These are phyloP conservation scores for Trichoderma virens DNA, from an alignment of 495 filamentous ascomycete genomes.

Conservation along the genomic window DNA sequence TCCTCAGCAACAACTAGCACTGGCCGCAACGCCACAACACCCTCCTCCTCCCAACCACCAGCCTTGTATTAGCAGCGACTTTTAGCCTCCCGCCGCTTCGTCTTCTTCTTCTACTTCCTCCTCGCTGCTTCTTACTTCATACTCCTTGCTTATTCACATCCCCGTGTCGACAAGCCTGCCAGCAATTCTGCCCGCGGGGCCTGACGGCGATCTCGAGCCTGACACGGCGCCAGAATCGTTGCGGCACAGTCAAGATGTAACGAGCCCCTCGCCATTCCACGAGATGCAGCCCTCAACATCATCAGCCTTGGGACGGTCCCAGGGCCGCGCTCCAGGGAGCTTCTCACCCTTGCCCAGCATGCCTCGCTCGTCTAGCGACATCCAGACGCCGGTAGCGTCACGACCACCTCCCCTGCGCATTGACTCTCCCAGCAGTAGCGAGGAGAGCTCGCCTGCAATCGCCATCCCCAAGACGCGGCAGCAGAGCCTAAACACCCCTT, in stretches of 20 bases:
- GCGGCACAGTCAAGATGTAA: conserved; percentile 28
- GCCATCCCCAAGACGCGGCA: conserved; percentile 21
- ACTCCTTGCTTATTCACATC: no score
- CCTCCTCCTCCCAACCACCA: no score
- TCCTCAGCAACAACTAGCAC: no score
- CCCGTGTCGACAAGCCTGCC: background rate
- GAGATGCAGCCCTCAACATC: conserved; percentile 35
- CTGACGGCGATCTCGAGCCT: background rate
- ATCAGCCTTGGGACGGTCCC: conserved; percentile 31
- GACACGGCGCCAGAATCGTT: background rate
- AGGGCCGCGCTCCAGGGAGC: conserved; percentile 43
- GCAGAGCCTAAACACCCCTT: conserved; percentile 12
- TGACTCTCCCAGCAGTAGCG: conserved; percentile 39
- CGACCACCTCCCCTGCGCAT: conserved; percentile 32
- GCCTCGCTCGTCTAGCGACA: conserved; percentile 19
- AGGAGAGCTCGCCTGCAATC: conserved; percentile 25
- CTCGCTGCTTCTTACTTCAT: background rate
- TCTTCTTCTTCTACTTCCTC: background rate
- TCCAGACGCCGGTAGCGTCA: conserved; percentile 23
- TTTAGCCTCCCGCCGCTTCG: no score
- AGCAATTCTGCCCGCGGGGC: background rate
- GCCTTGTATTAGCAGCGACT: no score
- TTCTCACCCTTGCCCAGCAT: conserved; percentile 43
- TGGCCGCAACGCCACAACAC: no score
- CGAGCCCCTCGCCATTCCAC: conserved; percentile 15